Evolutionary conservation across 192 early-diverging fungal species (phyloP).

Genomic region (Neocallimastix lanati): DNA sequence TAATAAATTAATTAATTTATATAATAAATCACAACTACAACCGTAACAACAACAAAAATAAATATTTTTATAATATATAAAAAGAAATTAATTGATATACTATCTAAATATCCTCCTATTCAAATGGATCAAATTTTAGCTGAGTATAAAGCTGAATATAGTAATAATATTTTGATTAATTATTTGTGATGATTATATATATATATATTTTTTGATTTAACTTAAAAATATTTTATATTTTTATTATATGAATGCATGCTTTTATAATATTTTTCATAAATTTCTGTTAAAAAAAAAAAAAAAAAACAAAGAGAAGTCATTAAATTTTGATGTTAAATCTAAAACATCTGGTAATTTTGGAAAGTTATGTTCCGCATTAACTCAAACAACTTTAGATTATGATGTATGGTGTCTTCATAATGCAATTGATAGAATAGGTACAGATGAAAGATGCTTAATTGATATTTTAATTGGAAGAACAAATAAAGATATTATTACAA

Average conservation of each 20-base stretch:
- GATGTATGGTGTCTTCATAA: background rate
- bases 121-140: background rate
- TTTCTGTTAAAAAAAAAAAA: no score
- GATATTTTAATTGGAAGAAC: conserved; percentile 26
- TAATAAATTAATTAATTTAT: no score
- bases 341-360: conserved; percentile 11
- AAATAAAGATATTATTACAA: conserved; percentile 17
- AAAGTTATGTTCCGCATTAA: conserved; percentile 7
- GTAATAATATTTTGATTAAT: background rate
- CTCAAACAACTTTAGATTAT: background rate
- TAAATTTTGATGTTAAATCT: conserved; percentile 6
- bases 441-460: conserved; percentile 19
- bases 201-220: no score
- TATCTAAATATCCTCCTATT: background rate
- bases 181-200: no score
- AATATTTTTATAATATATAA: no score
- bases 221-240: no score
- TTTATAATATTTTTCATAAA: no score
- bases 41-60: no score
- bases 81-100: background rate
- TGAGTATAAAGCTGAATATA: background rate
- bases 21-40: no score
- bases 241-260: no score
- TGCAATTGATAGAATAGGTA: conserved; percentile 9
- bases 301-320: conserved; percentile 5